Evolutionary conservation across 139 green algal species (phyloP).

Genomic region (Volvox reticuliferus): DNA sequence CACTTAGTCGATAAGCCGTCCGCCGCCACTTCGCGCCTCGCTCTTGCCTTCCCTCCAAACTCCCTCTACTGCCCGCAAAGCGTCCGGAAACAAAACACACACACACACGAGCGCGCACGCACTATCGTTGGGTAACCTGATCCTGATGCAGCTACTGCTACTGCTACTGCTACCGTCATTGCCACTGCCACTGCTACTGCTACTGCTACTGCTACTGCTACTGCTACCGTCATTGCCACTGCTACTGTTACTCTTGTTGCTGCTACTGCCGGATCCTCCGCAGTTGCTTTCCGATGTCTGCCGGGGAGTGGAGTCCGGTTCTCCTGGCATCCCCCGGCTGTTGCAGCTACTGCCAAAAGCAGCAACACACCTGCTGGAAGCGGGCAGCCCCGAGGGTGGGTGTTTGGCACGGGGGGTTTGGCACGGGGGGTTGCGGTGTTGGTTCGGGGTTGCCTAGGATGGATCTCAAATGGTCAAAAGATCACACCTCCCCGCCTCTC

Average conservation of each 20-base stretch:
- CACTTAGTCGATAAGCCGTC: too few species aligned
- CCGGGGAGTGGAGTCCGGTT: neutral
- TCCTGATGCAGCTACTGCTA: neutral
- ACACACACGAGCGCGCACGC: too few species aligned
- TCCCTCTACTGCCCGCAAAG: too few species aligned
- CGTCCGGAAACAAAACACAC: too few species aligned
- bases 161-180: neutral
- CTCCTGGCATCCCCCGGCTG: neutral
- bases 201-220: neutral
- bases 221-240: too few species aligned
- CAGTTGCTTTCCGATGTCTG: conserved; percentile 14
- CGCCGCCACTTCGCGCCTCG: too few species aligned
- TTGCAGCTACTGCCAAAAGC: conserved; percentile 31
- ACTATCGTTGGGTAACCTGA: too few species aligned
- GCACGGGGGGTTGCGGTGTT: neutral
- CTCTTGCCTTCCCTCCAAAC: too few species aligned
- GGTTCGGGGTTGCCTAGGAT: neutral
- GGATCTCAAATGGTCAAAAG: neutral
- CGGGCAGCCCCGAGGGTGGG: conserved; percentile 21
- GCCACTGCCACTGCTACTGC: too few species aligned
- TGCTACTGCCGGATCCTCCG: neutral
- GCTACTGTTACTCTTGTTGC: too few species aligned
- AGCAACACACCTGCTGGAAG: neutral
- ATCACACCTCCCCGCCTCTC: too few species aligned
- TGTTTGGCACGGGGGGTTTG: neutral